Evolutionary conservation across 2,329 filamentous ascomycete species (phyloP).

Genomic region (Pseudomassariella vexata): DNA sequence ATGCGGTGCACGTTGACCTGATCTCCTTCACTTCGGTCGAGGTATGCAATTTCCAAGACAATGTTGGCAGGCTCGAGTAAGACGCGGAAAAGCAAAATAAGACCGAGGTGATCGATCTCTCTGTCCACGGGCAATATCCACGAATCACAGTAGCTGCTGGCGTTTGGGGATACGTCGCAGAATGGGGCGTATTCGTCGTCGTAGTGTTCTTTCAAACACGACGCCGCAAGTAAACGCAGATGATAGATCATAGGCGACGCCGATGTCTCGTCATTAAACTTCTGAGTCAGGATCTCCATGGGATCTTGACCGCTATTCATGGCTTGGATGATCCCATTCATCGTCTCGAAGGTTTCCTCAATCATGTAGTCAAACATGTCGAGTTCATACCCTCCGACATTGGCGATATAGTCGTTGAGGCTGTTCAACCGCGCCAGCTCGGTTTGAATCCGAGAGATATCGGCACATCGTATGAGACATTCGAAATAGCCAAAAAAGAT

Average conservation of each 20-base stretch:
- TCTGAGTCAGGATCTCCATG: constrained; percentile 46
- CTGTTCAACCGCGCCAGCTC: constrained; percentile 69
- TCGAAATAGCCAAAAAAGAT: constrained; percentile 94
- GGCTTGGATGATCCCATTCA: constrained; percentile 57
- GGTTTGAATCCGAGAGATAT: constrained; percentile 57
- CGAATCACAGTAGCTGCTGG: constrained; percentile 64
- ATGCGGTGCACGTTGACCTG: constrained; percentile 69
- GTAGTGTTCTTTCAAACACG: constrained; percentile 76
- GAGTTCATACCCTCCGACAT: constrained; percentile 64
- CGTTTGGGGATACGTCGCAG: too few species aligned
- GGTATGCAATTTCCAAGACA: constrained; percentile 81
- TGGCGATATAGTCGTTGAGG: constrained; percentile 64
- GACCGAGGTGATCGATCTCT: constrained; percentile 88
- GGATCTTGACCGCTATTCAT: constrained; percentile 55
- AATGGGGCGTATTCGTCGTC: constrained; percentile 69
- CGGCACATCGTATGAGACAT: constrained; percentile 63
- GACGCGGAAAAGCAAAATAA: constrained; percentile 70
- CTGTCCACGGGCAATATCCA: constrained; percentile 69
- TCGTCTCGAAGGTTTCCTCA: constrained; percentile 64
- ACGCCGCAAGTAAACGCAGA: constrained; percentile 72
- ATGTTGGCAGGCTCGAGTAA: constrained; percentile 75
- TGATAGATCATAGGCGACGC: constrained; percentile 82
- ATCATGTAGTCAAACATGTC: constrained; percentile 79
- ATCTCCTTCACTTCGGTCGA: constrained; percentile 76
- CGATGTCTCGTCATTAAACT: constrained; percentile 66